Conservation (phyloP, 164 flowering plant species). For the Vitis amurensis region DNA sequence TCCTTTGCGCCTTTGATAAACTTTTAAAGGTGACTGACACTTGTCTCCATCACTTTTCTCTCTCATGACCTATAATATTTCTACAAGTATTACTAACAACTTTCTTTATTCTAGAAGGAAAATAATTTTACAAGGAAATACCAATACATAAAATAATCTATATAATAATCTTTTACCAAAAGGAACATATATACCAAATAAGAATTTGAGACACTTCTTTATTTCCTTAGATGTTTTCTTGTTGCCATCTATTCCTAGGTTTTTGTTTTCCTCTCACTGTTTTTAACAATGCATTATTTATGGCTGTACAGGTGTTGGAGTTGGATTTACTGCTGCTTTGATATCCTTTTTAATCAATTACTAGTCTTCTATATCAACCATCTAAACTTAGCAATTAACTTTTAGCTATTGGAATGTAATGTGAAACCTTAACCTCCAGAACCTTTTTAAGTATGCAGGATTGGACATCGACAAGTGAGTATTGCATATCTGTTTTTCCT, state of each 20-base stretch:
- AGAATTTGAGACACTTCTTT: background rate
- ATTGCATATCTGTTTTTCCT: constrained; percentile 1
- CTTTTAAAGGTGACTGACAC: too few species aligned
- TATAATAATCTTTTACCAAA: too few species aligned
- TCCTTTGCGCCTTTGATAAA: too few species aligned
- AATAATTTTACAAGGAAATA: too few species aligned
- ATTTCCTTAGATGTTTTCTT: too few species aligned
- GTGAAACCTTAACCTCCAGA: constrained; percentile 62
- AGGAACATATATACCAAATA: too few species aligned
- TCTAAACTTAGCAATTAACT: background rate
- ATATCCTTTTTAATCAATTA: constrained; percentile 67
- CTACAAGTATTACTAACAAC: too few species aligned
- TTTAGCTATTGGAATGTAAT: constrained; percentile 7
- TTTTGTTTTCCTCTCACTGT: background rate
- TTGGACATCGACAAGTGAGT: constrained; percentile 94
- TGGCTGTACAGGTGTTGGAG: constrained; percentile 84
- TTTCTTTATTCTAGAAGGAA: too few species aligned
- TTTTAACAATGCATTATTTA: constrained; percentile 2
- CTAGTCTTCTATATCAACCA: background rate
- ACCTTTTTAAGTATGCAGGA: constrained; percentile 99
- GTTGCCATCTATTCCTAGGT: background rate
- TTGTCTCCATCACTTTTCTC: too few species aligned
- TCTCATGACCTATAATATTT: too few species aligned
- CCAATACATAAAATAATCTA: too few species aligned
- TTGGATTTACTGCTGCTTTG: constrained; percentile 94